Base-by-base conservation (phyloP, 2,329 filamentous ascomycete genomes). In the Alternaria solani region DNA sequence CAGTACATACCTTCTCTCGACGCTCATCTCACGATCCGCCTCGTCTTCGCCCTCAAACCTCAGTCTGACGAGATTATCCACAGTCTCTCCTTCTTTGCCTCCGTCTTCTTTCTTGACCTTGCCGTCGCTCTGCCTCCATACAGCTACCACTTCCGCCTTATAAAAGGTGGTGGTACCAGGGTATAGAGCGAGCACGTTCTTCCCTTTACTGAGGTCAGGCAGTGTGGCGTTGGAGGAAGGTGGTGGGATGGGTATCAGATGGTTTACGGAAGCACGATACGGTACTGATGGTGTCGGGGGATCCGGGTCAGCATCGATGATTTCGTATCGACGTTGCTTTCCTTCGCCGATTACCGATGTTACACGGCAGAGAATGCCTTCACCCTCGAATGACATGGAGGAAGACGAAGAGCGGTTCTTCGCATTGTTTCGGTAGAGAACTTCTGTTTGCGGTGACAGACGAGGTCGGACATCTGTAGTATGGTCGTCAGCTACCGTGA, bases 111-210 rank as follows among this genome's bases (percentile, higher is more conserved):
- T 73, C 67, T 71, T 74, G 28, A 76, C 63, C 28, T 73, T 75
- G 41, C 76, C 75, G 28, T 71, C 62, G 20, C 58, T 63, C 7
- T 71, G 72, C 26, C 68, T 74, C 80, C 82, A 83, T 7, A 70
- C 67, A 8, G 76, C 76, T 9, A 79, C 80, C 5, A 84, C 82
- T 64, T 84, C 82, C 1, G 83, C 83, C 63, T 82, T 83, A 68
- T 85, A 85, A 63, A 85, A 85, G 2, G 83, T 85, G n/a, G 83
- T 84, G 7, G 83, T 85, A 20, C 81, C 79, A 1, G 83, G 83
- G 62, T 85, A 85, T 55, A 84, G 75, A 30, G 83, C 83, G 6
- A 85, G 71, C 1, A 85, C 83, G n/a, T 79, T 72, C 60, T 75
- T 79, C 7, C 79, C 76, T 44, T 80, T 77, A 14, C 71, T 65